These are phyloP conservation scores for Arthromyces matolae DNA, from an alignment of 768 basidiomycete genomes.

Conservation along the genomic window DNA sequence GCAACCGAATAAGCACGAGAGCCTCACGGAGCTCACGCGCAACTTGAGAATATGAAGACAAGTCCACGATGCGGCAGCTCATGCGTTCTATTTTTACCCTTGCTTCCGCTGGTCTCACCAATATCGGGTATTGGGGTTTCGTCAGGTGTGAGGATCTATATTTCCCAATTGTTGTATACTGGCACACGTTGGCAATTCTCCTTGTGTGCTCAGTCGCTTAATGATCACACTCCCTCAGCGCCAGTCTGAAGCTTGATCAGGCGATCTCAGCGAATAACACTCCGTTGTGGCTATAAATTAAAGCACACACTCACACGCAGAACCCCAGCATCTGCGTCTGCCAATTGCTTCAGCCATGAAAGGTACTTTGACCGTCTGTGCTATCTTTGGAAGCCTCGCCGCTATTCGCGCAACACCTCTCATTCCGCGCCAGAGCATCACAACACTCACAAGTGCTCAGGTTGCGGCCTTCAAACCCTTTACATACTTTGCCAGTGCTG, in stretches of 20 bases:
- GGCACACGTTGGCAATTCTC: not conserved
- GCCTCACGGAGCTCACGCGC: too few relatives aligned
- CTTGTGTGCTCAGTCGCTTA: too few relatives aligned
- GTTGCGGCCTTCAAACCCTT: slow-evolving; percentile 37
- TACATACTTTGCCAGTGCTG: slow-evolving; percentile 40
- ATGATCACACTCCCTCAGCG: too few relatives aligned
- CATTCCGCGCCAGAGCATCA: slow-evolving; percentile 21
- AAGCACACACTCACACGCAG: not conserved
- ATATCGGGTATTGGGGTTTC: too few relatives aligned
- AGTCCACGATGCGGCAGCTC: too few relatives aligned
- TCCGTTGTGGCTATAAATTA: not conserved
- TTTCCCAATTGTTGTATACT: not conserved
- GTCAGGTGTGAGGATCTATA: too few relatives aligned
- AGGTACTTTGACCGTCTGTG: not conserved
- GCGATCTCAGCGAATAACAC: not conserved
- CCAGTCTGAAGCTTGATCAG: not conserved
- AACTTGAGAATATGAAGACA: too few relatives aligned
- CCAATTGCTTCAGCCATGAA: slow-evolving; percentile 4
- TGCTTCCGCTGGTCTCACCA: not conserved
- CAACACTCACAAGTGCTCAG: slow-evolving; percentile 29
- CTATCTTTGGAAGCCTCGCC: slow-evolving; percentile 3
- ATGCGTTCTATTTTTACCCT: too few relatives aligned
- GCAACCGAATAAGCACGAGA: too few relatives aligned
- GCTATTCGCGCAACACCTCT: slow-evolving; percentile 5
- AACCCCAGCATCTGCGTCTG: not conserved